Base-by-base conservation (phyloP, 2,329 filamentous ascomycete genomes). In the Calonectria henricotiae region DNA sequence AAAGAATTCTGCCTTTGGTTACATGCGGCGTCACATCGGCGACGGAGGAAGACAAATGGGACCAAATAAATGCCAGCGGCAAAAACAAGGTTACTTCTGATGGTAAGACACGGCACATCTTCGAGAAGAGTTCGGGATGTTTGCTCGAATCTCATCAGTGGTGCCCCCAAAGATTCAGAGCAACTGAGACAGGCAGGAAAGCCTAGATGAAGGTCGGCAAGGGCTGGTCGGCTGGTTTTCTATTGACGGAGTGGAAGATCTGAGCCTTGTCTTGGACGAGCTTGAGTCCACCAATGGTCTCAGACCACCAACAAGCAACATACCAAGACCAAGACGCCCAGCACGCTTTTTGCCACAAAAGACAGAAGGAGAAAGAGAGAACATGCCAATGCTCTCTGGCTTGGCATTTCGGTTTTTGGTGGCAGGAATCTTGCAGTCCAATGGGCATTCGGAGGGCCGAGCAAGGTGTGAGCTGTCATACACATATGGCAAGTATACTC, bases 81-180 rank as follows among this genome's bases (percentile, higher is more conserved):
- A 39, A 58, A 39, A 58, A 51, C 54, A 51, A 54, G 35, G 35
- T 58, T 64, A 44, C 41, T 11, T 55, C n/a, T 35, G 12, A 49
- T 47, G 43, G 51, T 46, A 35, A 37, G 49, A 41, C 15, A 13
- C 32, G 60, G 62, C 43, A 54, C 46, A 17, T 47, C n/a, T 62
- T 65, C 62, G 37, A 51, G 67, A 69, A 65, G 39, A 12, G 32
- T 68, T 62, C 67, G 27, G 44, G 67, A 63, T 58, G 15, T 37
- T 39, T 54, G 61, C 51, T 32, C 46, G 67, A 69, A 62, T 32
- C 35, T n/a, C 44, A 11, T 41, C 15, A 23, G 39, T 37, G 32
- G 13, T 30, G 23, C 30, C 54, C 35, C 25, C 49, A 67, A 35
- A 35, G 47, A 60, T 68, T 54, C 60, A 58, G 39, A 30, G 9